Base-by-base conservation (phyloP, 805 yeast species). In the Teunomyces stri region DNA sequence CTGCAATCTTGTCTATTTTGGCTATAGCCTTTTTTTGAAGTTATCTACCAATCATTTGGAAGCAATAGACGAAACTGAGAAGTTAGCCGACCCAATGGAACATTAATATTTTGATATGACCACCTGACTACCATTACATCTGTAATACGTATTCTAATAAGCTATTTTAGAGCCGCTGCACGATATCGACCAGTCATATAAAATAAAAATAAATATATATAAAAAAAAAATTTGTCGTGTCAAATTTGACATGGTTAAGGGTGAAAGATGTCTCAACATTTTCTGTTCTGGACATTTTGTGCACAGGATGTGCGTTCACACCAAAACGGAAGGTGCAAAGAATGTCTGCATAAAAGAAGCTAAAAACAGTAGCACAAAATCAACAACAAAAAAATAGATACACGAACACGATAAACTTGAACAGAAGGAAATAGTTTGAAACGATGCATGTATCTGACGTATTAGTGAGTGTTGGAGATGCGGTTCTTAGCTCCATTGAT, bases 401-500 rank as follows among this genome's bases (percentile, higher is more conserved):
- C 20, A 18, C 20, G 20, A 18, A 18, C 20, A 18, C 20, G 20
- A 18, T 18, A 18, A 18, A 18, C 20, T 18, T 18, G 20, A 18
- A 1, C 20, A 18, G 20, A 2, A 18, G 1, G 20, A 18, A 18
- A 18, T 18, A 25, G 11, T 25, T 25, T 25, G 27, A 25, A 25
- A n/a, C 42, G 9, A 36, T 37, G 40, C 40, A 37, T 13, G 28
- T 60, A 2, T 50, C 72, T 4, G 72, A 69, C 25, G 74, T 76
- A 6, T 62, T 72, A 21, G 55, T 72, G 1, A 58, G 59, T 1
- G 61, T 70, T 2, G 57, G 72, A 13, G 75, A 71, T 40, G 49
- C 57, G 33, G 70, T 72, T 21, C 62, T 72, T n/a, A 56, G 58
- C 51, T 60, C 65, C n/a, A 51, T 70, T 30, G 66, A 60, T 44